Evolutionary conservation across 78 protist species (phyloP), one percentile per base, ranked within the genome.

Genomic region (Chrysochromulina parva): DNA sequence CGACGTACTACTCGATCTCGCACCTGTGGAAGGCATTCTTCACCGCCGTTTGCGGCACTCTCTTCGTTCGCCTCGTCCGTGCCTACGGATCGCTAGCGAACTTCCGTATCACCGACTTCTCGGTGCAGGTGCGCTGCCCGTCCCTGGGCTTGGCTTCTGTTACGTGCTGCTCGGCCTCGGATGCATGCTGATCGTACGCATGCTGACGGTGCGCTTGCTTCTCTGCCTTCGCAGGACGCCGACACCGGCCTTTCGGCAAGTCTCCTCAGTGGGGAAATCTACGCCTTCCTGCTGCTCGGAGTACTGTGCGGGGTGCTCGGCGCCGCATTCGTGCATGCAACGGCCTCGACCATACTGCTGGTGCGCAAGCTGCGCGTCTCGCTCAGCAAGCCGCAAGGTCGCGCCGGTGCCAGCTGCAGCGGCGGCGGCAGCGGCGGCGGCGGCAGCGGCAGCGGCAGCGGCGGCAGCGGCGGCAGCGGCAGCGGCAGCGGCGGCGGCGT

Each of bases 1-100:
- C 98, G 20, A 92, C 97, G 38, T 96, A 95, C 80, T 97, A 91
- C 60, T 65, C 94, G 6, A 88, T 94, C 73, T 82, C 73, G 26
- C 93, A 90, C 67, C 58, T 94, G 26, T 93, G 94, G 94, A 69
- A 80, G 48, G 92, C 95, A 24, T 92, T 96, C 53, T 84, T 96
- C 50, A 62, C 94, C 80, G 95, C 96, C 6, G 90, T 94, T 0
- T 89, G 90, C 11, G 93, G 96, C 0, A 62, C 94, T 1, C 52
- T 94, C 62, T 58, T 93, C 24, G 90, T 96, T 47, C 92, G 82
- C n/a, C 65, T 91, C 47, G 17, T 24, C 67, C 65, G 66, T 16
- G 71, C 65, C 81, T 13, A 1, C 19, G 73, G 67, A 1, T 24
- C n/a, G 28, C 71, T 65, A 3, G 71, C 71, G 62, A 7, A 14